A percentile compares a stretch with the other conserved stretches of the same genome.
Evolutionary conservation across 768 basidiomycete species (phyloP).

Genomic region (Mycena crocata): DNA sequence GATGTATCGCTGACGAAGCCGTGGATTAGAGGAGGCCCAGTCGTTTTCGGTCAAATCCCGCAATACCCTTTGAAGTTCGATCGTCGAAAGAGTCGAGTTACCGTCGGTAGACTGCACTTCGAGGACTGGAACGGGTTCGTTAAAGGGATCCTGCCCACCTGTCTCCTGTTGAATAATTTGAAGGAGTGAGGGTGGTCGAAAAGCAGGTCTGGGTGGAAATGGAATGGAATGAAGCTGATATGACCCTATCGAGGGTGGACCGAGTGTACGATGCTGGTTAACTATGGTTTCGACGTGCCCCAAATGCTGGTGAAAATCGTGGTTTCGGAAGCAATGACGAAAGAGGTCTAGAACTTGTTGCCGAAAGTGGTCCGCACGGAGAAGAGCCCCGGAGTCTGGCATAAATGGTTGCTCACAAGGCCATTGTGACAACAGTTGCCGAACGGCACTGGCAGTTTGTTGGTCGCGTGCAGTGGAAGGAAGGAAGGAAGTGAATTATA

Average conservation of each 20-base stretch:
- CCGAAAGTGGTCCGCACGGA: slow-evolving; percentile 7
- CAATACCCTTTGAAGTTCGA: slow-evolving; percentile 6
- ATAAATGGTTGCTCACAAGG: slow-evolving; percentile 9
- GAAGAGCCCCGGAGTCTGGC: neutral
- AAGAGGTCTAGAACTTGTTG: slow-evolving; percentile 2
- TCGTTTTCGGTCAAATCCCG: neutral
- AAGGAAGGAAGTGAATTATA: too few species aligned
- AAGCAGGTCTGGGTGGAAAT: neutral
- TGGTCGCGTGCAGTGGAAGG: neutral
- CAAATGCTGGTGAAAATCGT: slow-evolving; percentile 10
- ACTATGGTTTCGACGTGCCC: slow-evolving; percentile 12
- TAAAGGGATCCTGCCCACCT: neutral
- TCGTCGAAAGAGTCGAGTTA: neutral
- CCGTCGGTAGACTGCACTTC: neutral
- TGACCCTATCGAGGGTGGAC: too few species aligned
- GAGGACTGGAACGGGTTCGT: neutral
- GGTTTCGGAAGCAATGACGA: slow-evolving; percentile 15
- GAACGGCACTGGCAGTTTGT: slow-evolving; percentile 4
- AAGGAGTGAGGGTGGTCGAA: neutral
- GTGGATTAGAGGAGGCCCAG: neutral
- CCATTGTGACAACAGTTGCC: slow-evolving; percentile 7
- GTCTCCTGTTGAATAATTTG: slow-evolving; percentile 4
- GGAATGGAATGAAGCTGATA: slow-evolving; percentile 7
- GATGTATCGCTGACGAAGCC: slow-evolving; percentile 8
- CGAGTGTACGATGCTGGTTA: neutral